These are phyloP conservation scores for Mycocentrospora acerina DNA, from an alignment of 2,329 filamentous ascomycete genomes.

Conservation along the genomic window DNA sequence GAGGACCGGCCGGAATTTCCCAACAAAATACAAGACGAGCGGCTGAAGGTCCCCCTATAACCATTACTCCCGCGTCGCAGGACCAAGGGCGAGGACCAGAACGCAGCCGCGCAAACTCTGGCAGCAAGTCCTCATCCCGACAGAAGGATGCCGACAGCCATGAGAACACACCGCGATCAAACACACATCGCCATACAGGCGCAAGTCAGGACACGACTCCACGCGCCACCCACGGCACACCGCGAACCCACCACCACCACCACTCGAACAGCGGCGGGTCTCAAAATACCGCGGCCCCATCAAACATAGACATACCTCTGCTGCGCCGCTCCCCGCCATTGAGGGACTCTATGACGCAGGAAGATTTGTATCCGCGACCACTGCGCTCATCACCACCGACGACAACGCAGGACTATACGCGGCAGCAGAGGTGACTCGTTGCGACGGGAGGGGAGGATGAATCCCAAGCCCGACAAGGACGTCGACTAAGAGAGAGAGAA, in stretches of 20 bases:
- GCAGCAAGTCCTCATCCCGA: constrained; percentile 22
- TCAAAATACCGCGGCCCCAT: constrained; percentile 25
- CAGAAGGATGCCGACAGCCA: constrained; percentile 23
- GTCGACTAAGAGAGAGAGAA: too few species aligned
- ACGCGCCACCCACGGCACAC: constrained; percentile 33
- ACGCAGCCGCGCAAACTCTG: constrained; percentile 34
- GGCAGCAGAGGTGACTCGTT: constrained; percentile 33
- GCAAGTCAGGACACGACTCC: constrained; percentile 38
- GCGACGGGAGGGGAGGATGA: constrained; percentile 24
- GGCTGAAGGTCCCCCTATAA: constrained; percentile 28
- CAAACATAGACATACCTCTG: constrained; percentile 28
- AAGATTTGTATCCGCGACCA: constrained; percentile 22
- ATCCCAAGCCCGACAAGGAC: too few species aligned
- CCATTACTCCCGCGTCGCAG: constrained; percentile 17
- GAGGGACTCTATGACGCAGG: constrained; percentile 29
- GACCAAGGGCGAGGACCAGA: constrained; percentile 17
- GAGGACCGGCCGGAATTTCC: constrained; percentile 10
- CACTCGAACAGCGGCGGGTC: constrained; percentile 31
- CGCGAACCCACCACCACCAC: constrained; percentile 35
- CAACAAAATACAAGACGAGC: constrained; percentile 26
- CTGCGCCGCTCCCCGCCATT: constrained; percentile 35
- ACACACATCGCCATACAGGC: constrained; percentile 23
- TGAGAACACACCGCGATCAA: constrained; percentile 29
- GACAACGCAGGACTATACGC: too few species aligned
- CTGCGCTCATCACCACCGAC: too few species aligned